These are phyloP conservation scores for Bruguiera sexangula DNA, from an alignment of 345 rosid genomes.

Conservation along the genomic window DNA sequence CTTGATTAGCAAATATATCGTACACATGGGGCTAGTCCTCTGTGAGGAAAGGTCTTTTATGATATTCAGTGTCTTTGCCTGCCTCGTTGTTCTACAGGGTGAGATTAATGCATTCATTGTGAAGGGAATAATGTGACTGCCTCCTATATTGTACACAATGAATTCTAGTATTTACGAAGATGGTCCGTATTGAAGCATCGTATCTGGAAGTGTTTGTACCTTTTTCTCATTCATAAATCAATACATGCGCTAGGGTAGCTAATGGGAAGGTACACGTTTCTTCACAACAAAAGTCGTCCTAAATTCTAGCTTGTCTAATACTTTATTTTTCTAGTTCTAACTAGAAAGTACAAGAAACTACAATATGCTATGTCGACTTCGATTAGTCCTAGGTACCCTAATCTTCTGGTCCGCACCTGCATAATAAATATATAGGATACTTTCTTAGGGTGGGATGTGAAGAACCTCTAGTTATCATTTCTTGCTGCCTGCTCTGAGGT, in stretches of 20 bases:
- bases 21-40: background rate
- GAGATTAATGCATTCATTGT: background rate
- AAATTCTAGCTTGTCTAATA: slow-evolving; percentile 35
- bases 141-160: background rate
- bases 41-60: background rate
- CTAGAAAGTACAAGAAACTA: slow-evolving; percentile 47
- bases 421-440: slow-evolving; percentile 38
- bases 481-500: slow-evolving; percentile 25
- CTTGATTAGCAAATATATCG: background rate
- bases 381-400: slow-evolving; percentile 32
- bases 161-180: background rate
- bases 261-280: slow-evolving; percentile 21
- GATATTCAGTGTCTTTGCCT: background rate
- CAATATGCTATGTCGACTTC: slow-evolving; percentile 41
- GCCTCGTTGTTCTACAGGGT: background rate
- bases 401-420: slow-evolving; percentile 38
- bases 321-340: slow-evolving; percentile 48
- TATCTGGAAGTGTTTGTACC: slow-evolving; percentile 1
- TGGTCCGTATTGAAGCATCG: no score
- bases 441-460: slow-evolving; percentile 32
- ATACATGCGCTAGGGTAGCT: slow-evolving; percentile 17
- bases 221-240: slow-evolving; percentile 12
- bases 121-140: no score
- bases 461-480: slow-evolving; percentile 21
- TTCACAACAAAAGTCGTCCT: slow-evolving; percentile 23